Conservation (phyloP, 2,329 filamentous ascomycete species). For the Blumeria hordei region DNA sequence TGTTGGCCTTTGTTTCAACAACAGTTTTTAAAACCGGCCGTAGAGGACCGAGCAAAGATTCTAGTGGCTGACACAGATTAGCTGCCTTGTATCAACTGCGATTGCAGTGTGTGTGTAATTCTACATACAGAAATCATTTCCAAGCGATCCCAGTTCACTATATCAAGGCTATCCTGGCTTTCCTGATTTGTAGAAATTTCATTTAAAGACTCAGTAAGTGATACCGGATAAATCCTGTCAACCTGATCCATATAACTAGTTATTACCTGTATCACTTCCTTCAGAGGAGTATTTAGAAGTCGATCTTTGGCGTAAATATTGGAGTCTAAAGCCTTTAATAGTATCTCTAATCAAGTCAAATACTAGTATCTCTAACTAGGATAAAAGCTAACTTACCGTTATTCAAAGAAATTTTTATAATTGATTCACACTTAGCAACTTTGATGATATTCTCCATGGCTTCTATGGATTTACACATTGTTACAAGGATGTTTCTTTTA, state of each 20-base stretch:
- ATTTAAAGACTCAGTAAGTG: neutral
- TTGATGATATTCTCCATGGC: conserved; percentile 6
- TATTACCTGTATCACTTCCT: conserved; percentile 1
- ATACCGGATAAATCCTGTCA: conserved; percentile 5
- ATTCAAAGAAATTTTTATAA: conserved; percentile 8
- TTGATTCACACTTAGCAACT: conserved; percentile 5
- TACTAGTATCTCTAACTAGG: neutral
- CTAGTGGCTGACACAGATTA: conserved; percentile 8
- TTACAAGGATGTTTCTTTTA: conserved; percentile 3
- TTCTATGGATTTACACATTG: conserved; percentile 5
- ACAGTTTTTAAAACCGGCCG: conserved; percentile 3
- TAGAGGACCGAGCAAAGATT: conserved; percentile 5
- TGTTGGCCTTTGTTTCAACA: conserved; percentile 3
- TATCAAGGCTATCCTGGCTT: conserved; percentile 10
- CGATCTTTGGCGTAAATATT: neutral
- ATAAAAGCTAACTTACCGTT: conserved; percentile 5
- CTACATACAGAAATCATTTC: conserved; percentile 9
- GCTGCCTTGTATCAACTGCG: neutral
- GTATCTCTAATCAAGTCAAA: conserved; percentile 2
- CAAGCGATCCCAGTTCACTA: conserved; percentile 4
- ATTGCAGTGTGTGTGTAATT: neutral
- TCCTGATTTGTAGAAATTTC: conserved; percentile 4
- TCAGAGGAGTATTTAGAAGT: conserved; percentile 1
- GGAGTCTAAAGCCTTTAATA: neutral
- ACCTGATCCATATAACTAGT: conserved; percentile 6